Percentiles rank a stretch among this genome's conserved stretches.
Evolutionary conservation across 768 basidiomycete genomes (phyloP).

Genomic region (Gloeopeniophorella convolvens): DNA sequence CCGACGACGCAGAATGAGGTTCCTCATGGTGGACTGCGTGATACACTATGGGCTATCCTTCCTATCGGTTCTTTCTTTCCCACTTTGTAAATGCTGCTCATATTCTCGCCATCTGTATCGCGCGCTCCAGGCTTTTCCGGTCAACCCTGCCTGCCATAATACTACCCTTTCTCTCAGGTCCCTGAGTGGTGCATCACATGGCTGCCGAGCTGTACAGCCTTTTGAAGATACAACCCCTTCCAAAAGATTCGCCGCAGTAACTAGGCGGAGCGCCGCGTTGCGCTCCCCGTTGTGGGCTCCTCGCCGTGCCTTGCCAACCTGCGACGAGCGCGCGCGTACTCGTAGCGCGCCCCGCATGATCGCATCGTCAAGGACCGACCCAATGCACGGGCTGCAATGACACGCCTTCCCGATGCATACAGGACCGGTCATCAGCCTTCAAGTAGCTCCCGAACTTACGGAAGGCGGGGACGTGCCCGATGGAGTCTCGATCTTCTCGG

Average conservation of each 20-base stretch:
- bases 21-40: neutral
- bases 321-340: too few species aligned
- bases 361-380: neutral
- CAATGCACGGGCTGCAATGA: too few species aligned
- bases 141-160: neutral
- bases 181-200: neutral
- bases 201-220: neutral
- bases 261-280: neutral
- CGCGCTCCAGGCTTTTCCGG: slow-evolving; percentile 1
- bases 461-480: too few species aligned
- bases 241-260: neutral
- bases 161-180: neutral
- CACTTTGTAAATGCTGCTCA: slow-evolving; percentile 2
- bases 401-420: too few species aligned
- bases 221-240: neutral
- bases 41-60: neutral
- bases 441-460: too few species aligned
- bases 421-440: too few species aligned
- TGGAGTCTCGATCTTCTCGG: too few species aligned
- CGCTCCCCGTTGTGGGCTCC: neutral
- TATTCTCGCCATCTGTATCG: slow-evolving; percentile 4
- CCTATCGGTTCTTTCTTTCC: slow-evolving; percentile 1
- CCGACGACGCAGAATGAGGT: slow-evolving; percentile 5
- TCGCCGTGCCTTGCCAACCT: slow-evolving; percentile 1
- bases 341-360: neutral